Evolutionary conservation across 1,139 yeast genomes (phyloP).

Genomic region (Chernovozyma sophiae-reginae): DNA sequence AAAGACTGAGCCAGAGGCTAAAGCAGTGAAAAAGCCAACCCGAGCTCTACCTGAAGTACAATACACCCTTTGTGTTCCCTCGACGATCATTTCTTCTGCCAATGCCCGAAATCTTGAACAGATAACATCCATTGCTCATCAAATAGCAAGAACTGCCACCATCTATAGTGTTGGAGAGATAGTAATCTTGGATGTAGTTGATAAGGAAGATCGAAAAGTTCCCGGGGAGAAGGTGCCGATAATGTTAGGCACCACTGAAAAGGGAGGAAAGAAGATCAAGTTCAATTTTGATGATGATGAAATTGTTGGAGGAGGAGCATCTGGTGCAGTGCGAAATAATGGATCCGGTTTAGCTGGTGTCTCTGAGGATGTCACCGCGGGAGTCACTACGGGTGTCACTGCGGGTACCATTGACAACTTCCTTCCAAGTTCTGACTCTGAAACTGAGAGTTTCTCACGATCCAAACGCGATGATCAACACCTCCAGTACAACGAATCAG

Average conservation of each 20-base stretch:
- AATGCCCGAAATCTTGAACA: constrained; percentile 68
- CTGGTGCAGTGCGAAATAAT: too few relatives aligned
- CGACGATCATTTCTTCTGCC: constrained; percentile 47
- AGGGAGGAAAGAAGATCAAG: constrained; percentile 29
- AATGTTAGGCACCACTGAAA: constrained; percentile 18
- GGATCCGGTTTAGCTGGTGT: too few relatives aligned
- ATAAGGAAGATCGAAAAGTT: constrained; percentile 13
- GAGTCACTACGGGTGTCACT: constrained; percentile 9
- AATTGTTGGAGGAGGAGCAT: constrained; percentile 7
- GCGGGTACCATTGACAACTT: constrained; percentile 7
- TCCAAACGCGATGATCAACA: too few relatives aligned
- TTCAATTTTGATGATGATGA: constrained; percentile 34
- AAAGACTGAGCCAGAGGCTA: constrained; percentile 19
- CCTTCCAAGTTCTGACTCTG: constrained; percentile 16
- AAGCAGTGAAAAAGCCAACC: constrained; percentile 30
- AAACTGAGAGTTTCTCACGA: background rate
- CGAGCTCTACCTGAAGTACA: constrained; percentile 20
- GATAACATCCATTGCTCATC: constrained; percentile 68
- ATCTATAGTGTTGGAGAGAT: constrained; percentile 69
- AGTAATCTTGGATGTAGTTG: constrained; percentile 55
- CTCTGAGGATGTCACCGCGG: too few relatives aligned
- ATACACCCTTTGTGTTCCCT: constrained; percentile 61
- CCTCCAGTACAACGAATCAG: constrained; percentile 6
- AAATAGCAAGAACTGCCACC: constrained; percentile 72
- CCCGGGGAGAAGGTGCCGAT: constrained; percentile 17